Evolutionary conservation across 2,329 filamentous ascomycete species (phyloP).

Genomic region (Verticillium nonalfalfae): DNA sequence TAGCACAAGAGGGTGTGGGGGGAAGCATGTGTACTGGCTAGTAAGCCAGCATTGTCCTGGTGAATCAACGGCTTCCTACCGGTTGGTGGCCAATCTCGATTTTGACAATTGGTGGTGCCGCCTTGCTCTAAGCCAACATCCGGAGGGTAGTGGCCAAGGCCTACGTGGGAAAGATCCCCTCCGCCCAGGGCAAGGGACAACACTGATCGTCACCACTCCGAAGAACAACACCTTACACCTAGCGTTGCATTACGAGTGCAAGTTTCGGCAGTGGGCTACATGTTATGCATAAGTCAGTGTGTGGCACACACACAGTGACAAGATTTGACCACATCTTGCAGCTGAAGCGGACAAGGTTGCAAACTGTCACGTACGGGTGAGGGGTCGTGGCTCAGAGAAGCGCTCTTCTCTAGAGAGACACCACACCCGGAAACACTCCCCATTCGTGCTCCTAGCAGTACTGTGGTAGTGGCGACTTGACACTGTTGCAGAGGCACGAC

Average conservation of each 20-base stretch:
- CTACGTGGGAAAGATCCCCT: too few species aligned
- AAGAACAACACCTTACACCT: not conserved
- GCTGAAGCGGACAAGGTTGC: not conserved
- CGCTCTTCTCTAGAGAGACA: not conserved
- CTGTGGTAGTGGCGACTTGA: not conserved
- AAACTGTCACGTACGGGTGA: not conserved
- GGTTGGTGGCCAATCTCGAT: constrained; percentile 1
- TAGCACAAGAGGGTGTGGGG: not conserved
- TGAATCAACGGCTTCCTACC: not conserved
- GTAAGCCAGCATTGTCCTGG: not conserved
- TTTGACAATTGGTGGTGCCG: not conserved
- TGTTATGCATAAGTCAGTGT: not conserved
- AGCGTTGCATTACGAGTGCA: not conserved
- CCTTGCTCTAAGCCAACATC: not conserved
- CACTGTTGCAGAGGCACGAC: not conserved
- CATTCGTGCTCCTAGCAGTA: not conserved
- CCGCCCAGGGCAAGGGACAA: not conserved
- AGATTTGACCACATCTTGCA: not conserved
- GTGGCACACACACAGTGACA: not conserved
- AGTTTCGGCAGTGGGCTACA: constrained; percentile 1
- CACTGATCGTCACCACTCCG: not conserved
- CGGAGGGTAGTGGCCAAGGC: too few species aligned
- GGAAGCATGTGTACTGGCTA: not conserved
- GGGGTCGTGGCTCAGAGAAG: not conserved
- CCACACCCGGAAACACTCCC: not conserved